These are phyloP conservation scores for Xerocomus brunneocitrinus DNA, from an alignment of 768 basidiomycete genomes.

Conservation along the genomic window DNA sequence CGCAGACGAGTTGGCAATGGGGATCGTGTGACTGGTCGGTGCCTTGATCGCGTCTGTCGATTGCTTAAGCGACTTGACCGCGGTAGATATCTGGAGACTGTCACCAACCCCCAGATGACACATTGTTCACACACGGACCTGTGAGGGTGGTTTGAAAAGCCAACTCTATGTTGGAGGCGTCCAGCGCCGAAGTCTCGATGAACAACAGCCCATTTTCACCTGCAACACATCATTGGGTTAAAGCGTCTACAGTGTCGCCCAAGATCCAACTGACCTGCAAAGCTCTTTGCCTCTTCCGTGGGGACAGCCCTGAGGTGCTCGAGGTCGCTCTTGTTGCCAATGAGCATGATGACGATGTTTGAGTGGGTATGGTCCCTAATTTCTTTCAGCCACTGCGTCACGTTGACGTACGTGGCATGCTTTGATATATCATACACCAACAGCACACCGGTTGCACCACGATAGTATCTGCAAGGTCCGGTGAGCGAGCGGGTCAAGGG, in stretches of 20 bases:
- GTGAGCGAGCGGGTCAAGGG: not conserved
- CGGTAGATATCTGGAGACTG: constrained; percentile 81
- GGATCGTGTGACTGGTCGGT: constrained; percentile 78
- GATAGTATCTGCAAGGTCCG: constrained; percentile 74
- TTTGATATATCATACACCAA: constrained; percentile 94
- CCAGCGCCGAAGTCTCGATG: constrained; percentile 99
- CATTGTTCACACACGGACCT: constrained; percentile 44
- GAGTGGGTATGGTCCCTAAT: constrained; percentile 91
- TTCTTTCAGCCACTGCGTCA: constrained; percentile 96
- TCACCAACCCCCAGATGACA: constrained; percentile 1
- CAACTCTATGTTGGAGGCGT: constrained; percentile 96
- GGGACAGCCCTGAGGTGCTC: constrained; percentile 95
- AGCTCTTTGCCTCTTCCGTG: constrained; percentile 94
- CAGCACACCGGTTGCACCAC: constrained; percentile 90
- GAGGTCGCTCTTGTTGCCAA: constrained; percentile 99
- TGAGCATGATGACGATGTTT: constrained; percentile 93
- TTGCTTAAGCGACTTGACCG: constrained; percentile 90
- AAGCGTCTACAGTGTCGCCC: not conserved
- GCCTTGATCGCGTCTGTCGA: constrained; percentile 74
- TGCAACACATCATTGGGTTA: constrained; percentile 25
- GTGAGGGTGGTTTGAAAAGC: constrained; percentile 97
- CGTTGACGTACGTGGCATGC: constrained; percentile 90
- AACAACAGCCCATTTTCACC: constrained; percentile 91
- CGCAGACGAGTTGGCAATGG: constrained; percentile 61
- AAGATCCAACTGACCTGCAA: constrained; percentile 59